Evolutionary conservation across 192 early-diverging fungal species (phyloP).

Genomic region (Polychytrium aggregatum): DNA sequence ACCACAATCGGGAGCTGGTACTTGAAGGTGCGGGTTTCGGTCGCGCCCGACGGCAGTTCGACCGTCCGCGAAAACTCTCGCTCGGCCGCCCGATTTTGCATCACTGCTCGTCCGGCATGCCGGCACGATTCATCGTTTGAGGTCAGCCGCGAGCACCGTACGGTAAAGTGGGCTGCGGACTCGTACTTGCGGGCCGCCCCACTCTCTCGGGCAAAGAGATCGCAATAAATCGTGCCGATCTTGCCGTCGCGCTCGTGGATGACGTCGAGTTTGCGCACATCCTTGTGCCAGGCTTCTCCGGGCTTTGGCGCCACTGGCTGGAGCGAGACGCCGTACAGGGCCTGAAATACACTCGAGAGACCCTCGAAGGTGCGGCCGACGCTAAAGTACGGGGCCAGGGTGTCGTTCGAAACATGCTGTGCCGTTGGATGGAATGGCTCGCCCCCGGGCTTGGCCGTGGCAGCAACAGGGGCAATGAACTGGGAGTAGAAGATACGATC

Average conservation of each 20-base stretch:
- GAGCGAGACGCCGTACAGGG: conserved; percentile 80
- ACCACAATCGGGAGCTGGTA: conserved; percentile 43
- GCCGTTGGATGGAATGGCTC: conserved; percentile 5
- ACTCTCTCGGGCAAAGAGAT: conserved; percentile 62
- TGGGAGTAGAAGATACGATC: conserved; percentile 65
- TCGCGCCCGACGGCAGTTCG: no score
- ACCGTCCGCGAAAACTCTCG: conserved; percentile 11
- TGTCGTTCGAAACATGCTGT: conserved; percentile 13
- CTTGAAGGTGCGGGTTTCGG: no score
- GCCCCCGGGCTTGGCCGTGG: background rate
- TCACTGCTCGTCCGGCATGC: background rate
- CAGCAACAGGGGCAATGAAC: conserved; percentile 11
- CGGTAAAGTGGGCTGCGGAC: conserved; percentile 91
- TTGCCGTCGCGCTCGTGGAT: conserved; percentile 77
- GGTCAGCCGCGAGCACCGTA: conserved; percentile 75
- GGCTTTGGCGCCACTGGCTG: conserved; percentile 47
- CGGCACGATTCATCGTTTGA: conserved; percentile 54
- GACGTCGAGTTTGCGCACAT: conserved; percentile 83
- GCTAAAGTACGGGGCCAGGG: conserved; percentile 68
- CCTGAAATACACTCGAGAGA: conserved; percentile 69
- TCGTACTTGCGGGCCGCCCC: conserved; percentile 40
- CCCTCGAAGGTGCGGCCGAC: conserved; percentile 81
- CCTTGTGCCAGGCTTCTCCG: conserved; percentile 84
- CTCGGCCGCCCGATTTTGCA: background rate
- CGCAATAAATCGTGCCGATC: conserved; percentile 90